Evolutionary conservation across 2,329 filamentous ascomycete genomes (phyloP), one percentile per base, ranked within the genome.

Genomic region (Colletotrichum sp.): DNA sequence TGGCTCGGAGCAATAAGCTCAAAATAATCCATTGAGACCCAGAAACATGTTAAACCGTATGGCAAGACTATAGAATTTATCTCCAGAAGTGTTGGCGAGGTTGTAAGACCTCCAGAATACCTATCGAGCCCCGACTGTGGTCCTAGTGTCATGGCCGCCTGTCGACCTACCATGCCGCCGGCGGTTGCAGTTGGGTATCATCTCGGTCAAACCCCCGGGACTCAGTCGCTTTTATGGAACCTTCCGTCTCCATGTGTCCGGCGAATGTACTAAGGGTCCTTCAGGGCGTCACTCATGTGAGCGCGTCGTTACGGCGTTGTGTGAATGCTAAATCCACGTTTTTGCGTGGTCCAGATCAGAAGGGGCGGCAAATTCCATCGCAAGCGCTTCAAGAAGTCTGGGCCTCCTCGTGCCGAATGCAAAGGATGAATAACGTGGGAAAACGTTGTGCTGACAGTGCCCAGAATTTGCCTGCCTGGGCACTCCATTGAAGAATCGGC

Each of bases 21-120:
- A 16, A 0, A 36, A 16, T 36, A 16, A 36, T 36, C 15, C 4
- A 36, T 5, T 1, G 4, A 36, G 15, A 16, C 6, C 18, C 9
- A n/a, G 3, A 2, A 49, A 4, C n/a, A 7, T 13, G n/a, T 21
- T 21, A 1, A n/a, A 49, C 6, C 0, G 2, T 8, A 21, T 21
- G 18, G 10, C 3, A 21, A 49, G 6, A 44, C 39, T 6, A n/a
- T 6, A 6, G 0, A 8, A 3, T 7, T 0, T 3, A 13, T 21
- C 5, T 7, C 44, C 9, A 44, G 18, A 44, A 1, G 16, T 44
- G 5, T n/a, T 21, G 6, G 7, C 18, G 44, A 21, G 10, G 44
- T 6, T 12, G 18, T 1, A 49, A n/a, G 44, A 49, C 18, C 1
- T 10, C 3, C 44, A 7, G 6, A 10, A 49, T 13, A 21, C 10